Base-by-base conservation (phyloP, 148 eudicot species). In the Silene uniflora region DNA sequence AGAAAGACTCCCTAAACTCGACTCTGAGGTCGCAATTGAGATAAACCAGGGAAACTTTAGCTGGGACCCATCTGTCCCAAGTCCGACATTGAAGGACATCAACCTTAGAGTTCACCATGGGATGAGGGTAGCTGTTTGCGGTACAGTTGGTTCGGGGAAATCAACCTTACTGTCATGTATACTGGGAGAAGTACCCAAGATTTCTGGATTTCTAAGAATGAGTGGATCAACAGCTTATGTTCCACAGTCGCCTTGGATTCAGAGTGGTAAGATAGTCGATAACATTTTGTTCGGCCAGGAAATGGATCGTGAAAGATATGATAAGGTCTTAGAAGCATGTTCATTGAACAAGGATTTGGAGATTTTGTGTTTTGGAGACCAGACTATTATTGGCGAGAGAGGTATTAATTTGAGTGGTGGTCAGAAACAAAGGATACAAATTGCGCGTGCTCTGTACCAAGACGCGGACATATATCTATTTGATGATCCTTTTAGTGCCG, bases 371-470 rank as follows among this genome's bases (percentile, higher is more conserved):
- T 85, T 79, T n/a, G 88, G 89, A 10, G 91, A 88, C 75, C 86
- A 80, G 72, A 86, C 89, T 0, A 73, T 82, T 10, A 86, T 86
- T 69, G 91, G 91, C 6, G 91, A 88, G 67, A 83, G 91, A 78
- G 91, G 91, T n/a, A 88, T 84, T n/a, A 88, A 88, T 75, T 69
- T 88, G 81, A 88, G 91, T 64, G 89, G 91, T 12, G 91, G 91
- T 11, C 91, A 88, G 79, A 88, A 86, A 80, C 91, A 88, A 72
- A 82, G 91, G 74, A 82, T 88, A 68, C 91, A 88, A 73, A 79
- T 88, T 47, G 89, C 91, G 4, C 86, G 89, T 5, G 91, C 89
- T 35, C 42, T 86, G 32, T 88, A 88, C 67, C 86, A 84, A 42
- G 86, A 88, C 49, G 88, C 86, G 18, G 89, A 88, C 55, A 83